These are phyloP conservation scores for Ogataea nitratoaversa DNA, from an alignment of 805 yeast genomes.

Conservation along the genomic window DNA sequence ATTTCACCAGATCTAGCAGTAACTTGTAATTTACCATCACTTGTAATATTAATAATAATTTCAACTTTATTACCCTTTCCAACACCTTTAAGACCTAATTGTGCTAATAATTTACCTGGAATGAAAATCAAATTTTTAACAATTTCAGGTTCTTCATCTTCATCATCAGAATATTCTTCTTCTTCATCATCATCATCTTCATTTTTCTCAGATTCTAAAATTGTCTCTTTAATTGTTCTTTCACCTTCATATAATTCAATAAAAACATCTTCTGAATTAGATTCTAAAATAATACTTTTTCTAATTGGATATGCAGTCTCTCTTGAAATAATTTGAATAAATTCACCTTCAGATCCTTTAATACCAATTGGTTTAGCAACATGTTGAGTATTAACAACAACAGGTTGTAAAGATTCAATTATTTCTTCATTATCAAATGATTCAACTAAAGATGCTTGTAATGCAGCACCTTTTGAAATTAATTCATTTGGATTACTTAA, in stretches of 20 bases:
- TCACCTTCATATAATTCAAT: conserved; percentile 82
- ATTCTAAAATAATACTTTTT: conserved; percentile 61
- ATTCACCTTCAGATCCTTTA: conserved; percentile 63
- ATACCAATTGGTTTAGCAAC: conserved; percentile 80
- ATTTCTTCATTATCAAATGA: conserved; percentile 80
- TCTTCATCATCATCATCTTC: conserved; percentile 46
- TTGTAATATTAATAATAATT: conserved; percentile 59
- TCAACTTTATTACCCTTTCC: conserved; percentile 65
- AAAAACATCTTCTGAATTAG: conserved; percentile 58
- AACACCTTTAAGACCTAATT: conserved; percentile 69
- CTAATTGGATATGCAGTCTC: conserved; percentile 92
- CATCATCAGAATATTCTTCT: conserved; percentile 26
- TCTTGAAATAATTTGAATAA: conserved; percentile 67
- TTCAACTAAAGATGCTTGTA: conserved; percentile 87
- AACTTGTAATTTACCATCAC: conserved; percentile 60
- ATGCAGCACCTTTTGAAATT: conserved; percentile 90
- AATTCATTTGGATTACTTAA: conserved; percentile 86
- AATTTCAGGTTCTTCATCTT: conserved; percentile 91
- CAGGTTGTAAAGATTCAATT: conserved; percentile 75
- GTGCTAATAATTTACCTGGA: conserved; percentile 73
- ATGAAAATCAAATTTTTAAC: conserved; percentile 68
- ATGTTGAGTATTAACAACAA: conserved; percentile 86
- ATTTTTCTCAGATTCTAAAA: conserved; percentile 61
- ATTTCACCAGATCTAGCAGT: conserved; percentile 55
- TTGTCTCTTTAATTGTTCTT: conserved; percentile 76